Percentiles rank a stretch among this genome's conserved stretches.
These are phyloP conservation scores for Aspergillus aculeatinus DNA, from an alignment of 2,329 filamentous ascomycete species.

Conservation along the genomic window DNA sequence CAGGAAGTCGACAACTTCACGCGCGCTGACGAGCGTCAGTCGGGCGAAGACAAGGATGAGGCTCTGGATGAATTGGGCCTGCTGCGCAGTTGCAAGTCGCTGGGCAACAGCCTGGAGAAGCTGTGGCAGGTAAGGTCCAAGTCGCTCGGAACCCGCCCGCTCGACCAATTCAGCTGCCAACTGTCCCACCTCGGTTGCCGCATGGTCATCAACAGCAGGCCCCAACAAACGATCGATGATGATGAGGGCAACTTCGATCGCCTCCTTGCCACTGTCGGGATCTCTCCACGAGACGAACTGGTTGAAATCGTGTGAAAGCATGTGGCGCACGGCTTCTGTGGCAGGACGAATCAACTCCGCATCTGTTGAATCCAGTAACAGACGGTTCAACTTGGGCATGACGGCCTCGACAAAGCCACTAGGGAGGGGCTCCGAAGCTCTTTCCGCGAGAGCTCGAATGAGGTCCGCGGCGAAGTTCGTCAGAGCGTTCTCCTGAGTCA, in stretches of 20 bases:
- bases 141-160: slow-evolving; percentile 85
- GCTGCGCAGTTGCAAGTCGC: slow-evolving; percentile 76
- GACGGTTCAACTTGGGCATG: slow-evolving; percentile 80
- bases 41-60: slow-evolving; percentile 93
- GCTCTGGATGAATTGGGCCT: slow-evolving; percentile 90
- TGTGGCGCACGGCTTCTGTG: slow-evolving; percentile 82
- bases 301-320: slow-evolving; percentile 83
- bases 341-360: slow-evolving; percentile 84
- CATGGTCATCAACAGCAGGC: slow-evolving; percentile 82
- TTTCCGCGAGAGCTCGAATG: slow-evolving; percentile 74
- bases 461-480: slow-evolving; percentile 86
- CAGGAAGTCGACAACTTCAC: slow-evolving; percentile 89
- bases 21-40: slow-evolving; percentile 77
- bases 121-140: slow-evolving; percentile 86
- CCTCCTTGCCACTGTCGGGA: slow-evolving; percentile 70
- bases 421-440: slow-evolving; percentile 81
- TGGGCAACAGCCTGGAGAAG: slow-evolving; percentile 85
- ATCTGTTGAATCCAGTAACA: slow-evolving; percentile 81
- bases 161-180: slow-evolving; percentile 93
- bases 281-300: slow-evolving; percentile 89
- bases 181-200: slow-evolving; percentile 92
- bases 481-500: slow-evolving; percentile 76
- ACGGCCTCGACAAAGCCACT: slow-evolving; percentile 79
- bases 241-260: slow-evolving; percentile 82
- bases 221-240: slow-evolving; percentile 90